Conservation (phyloP, 2,329 filamentous ascomycete genomes). For the Botrytis hyacinthi region DNA sequence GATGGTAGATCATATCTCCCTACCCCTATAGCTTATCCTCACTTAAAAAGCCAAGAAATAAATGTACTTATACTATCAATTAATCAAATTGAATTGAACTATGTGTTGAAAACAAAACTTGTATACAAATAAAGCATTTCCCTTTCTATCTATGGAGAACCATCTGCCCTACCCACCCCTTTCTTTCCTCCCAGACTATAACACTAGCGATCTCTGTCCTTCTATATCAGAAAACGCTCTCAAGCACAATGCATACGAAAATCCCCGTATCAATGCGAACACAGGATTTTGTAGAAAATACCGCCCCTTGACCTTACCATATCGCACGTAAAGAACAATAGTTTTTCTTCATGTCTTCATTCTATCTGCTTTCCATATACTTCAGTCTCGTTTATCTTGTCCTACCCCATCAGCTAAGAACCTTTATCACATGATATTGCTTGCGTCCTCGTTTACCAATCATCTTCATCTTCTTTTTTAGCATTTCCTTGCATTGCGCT, state of each 20-base stretch:
- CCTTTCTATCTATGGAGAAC: conserved; percentile 5
- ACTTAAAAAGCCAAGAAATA: background rate
- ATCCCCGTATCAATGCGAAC: background rate
- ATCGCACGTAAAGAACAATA: background rate
- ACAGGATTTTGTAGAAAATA: background rate
- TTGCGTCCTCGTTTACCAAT: conserved; percentile 33
- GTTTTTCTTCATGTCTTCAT: conserved; percentile 4
- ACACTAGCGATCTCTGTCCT: background rate
- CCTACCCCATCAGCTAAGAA: background rate
- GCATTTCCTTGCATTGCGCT: conserved; percentile 56
- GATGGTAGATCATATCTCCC: background rate
- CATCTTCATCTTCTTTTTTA: conserved; percentile 45
- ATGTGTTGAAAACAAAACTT: conserved; percentile 15
- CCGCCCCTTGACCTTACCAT: background rate
- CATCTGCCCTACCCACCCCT: background rate
- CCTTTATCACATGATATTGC: background rate
- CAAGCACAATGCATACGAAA: background rate
- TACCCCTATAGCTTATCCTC: background rate
- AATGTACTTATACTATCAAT: conserved; percentile 12
- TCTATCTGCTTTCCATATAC: conserved; percentile 3
- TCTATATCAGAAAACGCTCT: conserved; percentile 10
- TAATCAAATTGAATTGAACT: background rate
- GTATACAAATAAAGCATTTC: conserved; percentile 15
- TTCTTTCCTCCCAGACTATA: background rate
- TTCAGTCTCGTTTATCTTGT: background rate